Percentiles rank a stretch among this genome's conserved stretches.
Conservation (phyloP, 768 basidiomycete genomes). For the Lentinula guzmanii region DNA sequence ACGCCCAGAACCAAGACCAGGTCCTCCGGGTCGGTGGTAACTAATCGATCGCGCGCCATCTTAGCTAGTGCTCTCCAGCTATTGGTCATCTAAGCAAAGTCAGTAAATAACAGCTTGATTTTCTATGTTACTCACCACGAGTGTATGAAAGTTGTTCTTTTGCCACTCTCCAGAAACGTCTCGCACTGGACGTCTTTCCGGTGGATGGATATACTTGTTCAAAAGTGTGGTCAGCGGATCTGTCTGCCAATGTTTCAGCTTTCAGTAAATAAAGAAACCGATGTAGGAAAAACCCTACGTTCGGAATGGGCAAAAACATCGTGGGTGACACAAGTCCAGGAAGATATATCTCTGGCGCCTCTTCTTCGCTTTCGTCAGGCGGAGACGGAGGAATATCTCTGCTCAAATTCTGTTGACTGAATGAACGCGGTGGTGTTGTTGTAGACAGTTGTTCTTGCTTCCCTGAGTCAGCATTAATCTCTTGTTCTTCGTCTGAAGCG, state of each 20-base stretch:
- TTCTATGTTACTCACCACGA: conserved; percentile 56
- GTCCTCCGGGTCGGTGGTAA: conserved; percentile 65
- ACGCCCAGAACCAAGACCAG: conserved; percentile 60
- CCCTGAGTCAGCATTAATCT: conserved; percentile 23
- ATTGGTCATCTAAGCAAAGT: conserved; percentile 65
- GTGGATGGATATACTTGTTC: conserved; percentile 77
- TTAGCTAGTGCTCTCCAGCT: conserved; percentile 82
- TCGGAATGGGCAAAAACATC: conserved; percentile 86
- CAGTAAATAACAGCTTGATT: conserved; percentile 12
- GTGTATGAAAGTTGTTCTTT: conserved; percentile 64
- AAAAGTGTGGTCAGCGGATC: conserved; percentile 78
- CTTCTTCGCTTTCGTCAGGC: conserved; percentile 31
- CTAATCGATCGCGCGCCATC: conserved; percentile 77
- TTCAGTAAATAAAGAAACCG: conserved; percentile 55
- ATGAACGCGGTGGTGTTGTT: conserved; percentile 19
- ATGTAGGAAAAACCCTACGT: conserved; percentile 62
- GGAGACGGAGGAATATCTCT: conserved; percentile 54
- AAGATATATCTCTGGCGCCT: conserved; percentile 53
- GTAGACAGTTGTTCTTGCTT: conserved; percentile 29
- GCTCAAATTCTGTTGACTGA: conserved; percentile 31
- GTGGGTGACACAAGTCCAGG: conserved; percentile 66
- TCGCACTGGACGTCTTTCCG: conserved; percentile 67
- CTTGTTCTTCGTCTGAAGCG: conserved; percentile 23
- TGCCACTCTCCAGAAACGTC: conserved; percentile 75
- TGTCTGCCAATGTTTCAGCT: conserved; percentile 52